Evolutionary conservation across 1,284 basidiomycete species (phyloP), one percentile per base, ranked within the genome.

Genomic region (Ganoderma sp.): DNA sequence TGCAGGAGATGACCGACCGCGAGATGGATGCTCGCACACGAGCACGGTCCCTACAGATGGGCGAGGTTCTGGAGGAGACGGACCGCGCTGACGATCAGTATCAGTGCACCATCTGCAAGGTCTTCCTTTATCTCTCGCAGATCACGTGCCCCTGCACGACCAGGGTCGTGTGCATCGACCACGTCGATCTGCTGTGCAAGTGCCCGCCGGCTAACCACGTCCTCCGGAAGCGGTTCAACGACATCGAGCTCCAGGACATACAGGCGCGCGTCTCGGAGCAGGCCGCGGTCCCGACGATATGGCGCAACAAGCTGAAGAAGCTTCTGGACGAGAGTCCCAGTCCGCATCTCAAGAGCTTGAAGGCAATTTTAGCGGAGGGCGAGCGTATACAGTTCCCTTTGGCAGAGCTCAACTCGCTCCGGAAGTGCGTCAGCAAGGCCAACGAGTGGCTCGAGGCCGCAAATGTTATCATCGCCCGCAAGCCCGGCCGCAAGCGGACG

Each of bases 41-140:
- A 54, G 86, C 90, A 39, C 88, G 93, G 42, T 75, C 80, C 25
- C 78, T 86, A 28, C 86, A 86, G 17, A 80, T 96, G 57, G 80
- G 80, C 32, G 95, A 98, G 79, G 82, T 85, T 25, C 81, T 95
- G 25, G 90, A 94, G 73, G 89, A 92, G 71, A 86, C 89, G 73
- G 97, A 98, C 78, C 88, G 90, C 10, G 84, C 91, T 6, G 98
- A 99, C 79, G 94, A 96, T 69, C 94, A 98, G 78, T 97, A 97
- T 79, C 96, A 98, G 80, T 99, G 98, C 86, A 83, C 86, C 64
- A 84, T 94, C 75, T 99, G 98, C 91, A 97, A 98, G 79, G 87
- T 87, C 14, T 98, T 98, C 81, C 97, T 94, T 81, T 99, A 98
- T 81, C 90, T 99, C 32, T 95, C 96, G 4, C 97, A 98, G 78